Evolutionary conservation across 345 rosid species (phyloP).

Genomic region (Durio zibethinus): DNA sequence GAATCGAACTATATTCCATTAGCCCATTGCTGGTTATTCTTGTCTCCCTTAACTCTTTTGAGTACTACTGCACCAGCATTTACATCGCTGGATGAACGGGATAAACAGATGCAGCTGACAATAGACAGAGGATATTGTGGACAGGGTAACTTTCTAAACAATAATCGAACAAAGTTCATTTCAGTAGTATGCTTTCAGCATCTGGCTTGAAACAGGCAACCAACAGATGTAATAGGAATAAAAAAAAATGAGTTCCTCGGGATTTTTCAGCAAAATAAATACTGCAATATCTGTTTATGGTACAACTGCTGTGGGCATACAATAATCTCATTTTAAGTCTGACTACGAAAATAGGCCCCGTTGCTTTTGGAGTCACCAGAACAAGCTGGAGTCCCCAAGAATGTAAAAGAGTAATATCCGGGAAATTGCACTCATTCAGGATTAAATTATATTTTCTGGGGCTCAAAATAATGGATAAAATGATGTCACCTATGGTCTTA

Average conservation of each 20-base stretch:
- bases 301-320: slow-evolving; percentile 23
- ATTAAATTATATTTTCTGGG: slow-evolving; percentile 3
- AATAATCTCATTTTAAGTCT: slow-evolving; percentile 12
- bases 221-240: not conserved
- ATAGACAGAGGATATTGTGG: not conserved
- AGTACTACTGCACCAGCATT: not conserved
- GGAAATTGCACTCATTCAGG: not conserved
- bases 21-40: not conserved
- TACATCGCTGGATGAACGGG: not conserved
- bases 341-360: slow-evolving; percentile 17
- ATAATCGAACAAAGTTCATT: not conserved
- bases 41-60: not conserved
- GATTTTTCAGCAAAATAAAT: not conserved
- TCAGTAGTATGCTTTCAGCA: not conserved
- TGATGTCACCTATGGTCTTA: slow-evolving; percentile 24
- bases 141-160: not conserved
- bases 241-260: not conserved
- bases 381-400: slow-evolving; percentile 15
- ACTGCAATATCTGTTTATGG: slow-evolving; percentile 1
- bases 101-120: not conserved
- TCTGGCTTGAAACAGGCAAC: not conserved
- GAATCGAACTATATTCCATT: not conserved
- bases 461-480: slow-evolving; percentile 11
- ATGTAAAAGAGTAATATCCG: slow-evolving; percentile 1
- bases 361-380: slow-evolving; percentile 11